Percentiles rank a stretch among this genome's conserved stretches.
phyloP scores from a whole-genome alignment of 805 yeast species.

The Kuraishia ogatae region DNA sequence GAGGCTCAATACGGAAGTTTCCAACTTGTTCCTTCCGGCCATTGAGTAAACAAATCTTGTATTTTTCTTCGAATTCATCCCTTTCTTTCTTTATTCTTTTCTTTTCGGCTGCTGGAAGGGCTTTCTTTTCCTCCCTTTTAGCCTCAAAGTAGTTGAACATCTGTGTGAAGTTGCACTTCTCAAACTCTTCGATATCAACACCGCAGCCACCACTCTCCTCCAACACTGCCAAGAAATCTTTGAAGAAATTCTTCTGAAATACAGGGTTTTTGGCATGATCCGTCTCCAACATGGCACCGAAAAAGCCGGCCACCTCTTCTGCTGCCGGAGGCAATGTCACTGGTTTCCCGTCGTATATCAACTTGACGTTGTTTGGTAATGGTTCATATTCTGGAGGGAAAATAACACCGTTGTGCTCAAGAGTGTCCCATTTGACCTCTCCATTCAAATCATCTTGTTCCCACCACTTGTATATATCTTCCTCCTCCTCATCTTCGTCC shows the following conservation, averaged over 20 bases:
- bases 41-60: constrained; percentile 69
- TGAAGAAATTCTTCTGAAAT: constrained; percentile 80
- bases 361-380: constrained; percentile 65
- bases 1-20: constrained; percentile 91
- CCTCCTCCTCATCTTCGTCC: constrained; percentile 41
- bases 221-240: constrained; percentile 64
- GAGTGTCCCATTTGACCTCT: constrained; percentile 74
- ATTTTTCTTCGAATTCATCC: constrained; percentile 73
- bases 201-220: constrained; percentile 61
- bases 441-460: constrained; percentile 68
- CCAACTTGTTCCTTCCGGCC: constrained; percentile 92
- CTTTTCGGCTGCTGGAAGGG: constrained; percentile 64
- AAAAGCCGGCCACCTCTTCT: constrained; percentile 96
- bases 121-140: constrained; percentile 64
- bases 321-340: constrained; percentile 72
- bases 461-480: constrained; percentile 74
- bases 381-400: constrained; percentile 93
- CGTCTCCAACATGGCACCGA: constrained; percentile 77
- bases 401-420: constrained; percentile 84
- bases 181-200: constrained; percentile 45
- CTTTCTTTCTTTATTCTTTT: constrained; percentile 62
- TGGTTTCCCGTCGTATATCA: constrained; percentile 69
- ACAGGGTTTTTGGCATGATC: constrained; percentile 86
- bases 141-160: constrained; percentile 67
- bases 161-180: constrained; percentile 67